phyloP scores from a whole-genome alignment of 345 rosid genomes.

The Reutealis trisperma region DNA sequence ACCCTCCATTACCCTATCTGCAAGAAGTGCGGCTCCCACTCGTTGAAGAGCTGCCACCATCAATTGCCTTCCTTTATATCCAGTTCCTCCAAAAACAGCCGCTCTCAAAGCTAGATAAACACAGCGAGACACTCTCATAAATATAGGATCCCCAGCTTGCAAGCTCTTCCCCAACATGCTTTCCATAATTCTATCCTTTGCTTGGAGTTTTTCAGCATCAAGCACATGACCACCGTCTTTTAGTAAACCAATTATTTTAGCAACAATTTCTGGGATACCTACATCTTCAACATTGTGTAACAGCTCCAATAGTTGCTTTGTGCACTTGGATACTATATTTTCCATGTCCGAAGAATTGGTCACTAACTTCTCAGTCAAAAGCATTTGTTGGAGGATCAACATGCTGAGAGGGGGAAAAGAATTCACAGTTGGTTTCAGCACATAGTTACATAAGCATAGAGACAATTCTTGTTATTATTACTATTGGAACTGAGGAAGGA shows the following conservation, averaged over 20 bases:
- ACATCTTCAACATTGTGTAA: conserved; percentile 10
- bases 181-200: conserved; percentile 8
- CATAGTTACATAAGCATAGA: not conserved
- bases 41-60: not conserved
- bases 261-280: conserved; percentile 14
- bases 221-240: not conserved
- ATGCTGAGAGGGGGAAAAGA: not conserved
- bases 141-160: conserved; percentile 13
- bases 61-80: conserved; percentile 16
- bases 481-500: not conserved
- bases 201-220: conserved; percentile 15
- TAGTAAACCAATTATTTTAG: not conserved
- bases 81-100: conserved; percentile 13
- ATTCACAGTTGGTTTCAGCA: not conserved
- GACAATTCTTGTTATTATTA: not conserved
- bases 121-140: not conserved
- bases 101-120: conserved; percentile 10
- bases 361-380: conserved; percentile 9
- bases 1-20: conserved; percentile 7
- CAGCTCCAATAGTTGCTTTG: not conserved
- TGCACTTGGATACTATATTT: not conserved
- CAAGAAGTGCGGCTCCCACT: conserved; percentile 9
- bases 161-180: conserved; percentile 16
- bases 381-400: conserved; percentile 13
- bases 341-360: conserved; percentile 7